Evolutionary conservation across 441 rosid genomes (phyloP).

Genomic region (Eutrema salsugineum): DNA sequence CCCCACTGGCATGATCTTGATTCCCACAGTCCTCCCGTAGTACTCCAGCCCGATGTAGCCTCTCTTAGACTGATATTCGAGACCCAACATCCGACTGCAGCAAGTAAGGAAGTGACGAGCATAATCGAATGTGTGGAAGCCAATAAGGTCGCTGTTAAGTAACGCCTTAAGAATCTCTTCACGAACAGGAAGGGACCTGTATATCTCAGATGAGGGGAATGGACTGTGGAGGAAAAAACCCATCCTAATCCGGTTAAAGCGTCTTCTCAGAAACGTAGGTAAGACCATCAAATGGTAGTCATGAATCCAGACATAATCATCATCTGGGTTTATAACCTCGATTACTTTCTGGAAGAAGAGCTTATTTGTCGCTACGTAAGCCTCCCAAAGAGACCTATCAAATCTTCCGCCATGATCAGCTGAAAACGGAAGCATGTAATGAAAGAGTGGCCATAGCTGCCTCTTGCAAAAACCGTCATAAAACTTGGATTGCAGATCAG

Average conservation of each 20-base stretch:
- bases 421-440: slow-evolving; percentile 51
- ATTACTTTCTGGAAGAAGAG: slow-evolving; percentile 45
- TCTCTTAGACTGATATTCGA: slow-evolving; percentile 46
- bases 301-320: slow-evolving; percentile 54
- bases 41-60: slow-evolving; percentile 53
- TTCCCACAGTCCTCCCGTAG: slow-evolving; percentile 44
- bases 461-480: slow-evolving; percentile 56
- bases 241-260: slow-evolving; percentile 47
- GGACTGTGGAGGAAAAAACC: slow-evolving; percentile 58
- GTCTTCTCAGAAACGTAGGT: slow-evolving; percentile 47
- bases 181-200: slow-evolving; percentile 47
- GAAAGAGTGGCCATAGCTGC: slow-evolving; percentile 52
- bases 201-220: slow-evolving; percentile 51
- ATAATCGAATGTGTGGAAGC: slow-evolving; percentile 43
- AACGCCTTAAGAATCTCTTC: slow-evolving; percentile 51
- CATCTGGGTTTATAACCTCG: slow-evolving; percentile 49
- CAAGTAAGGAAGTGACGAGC: slow-evolving; percentile 52
- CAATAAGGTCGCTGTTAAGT: slow-evolving; percentile 47
- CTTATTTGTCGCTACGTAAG: slow-evolving; percentile 48
- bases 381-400: slow-evolving; percentile 53
- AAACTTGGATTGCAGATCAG: slow-evolving; percentile 37
- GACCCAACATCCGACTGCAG: slow-evolving; percentile 56
- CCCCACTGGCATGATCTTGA: slow-evolving; percentile 54
- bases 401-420: slow-evolving; percentile 49
- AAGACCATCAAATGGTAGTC: slow-evolving; percentile 58